These are phyloP conservation scores for Mitosporidium daphniae DNA, from an alignment of 371 early-diverging fungal species.

Conservation along the genomic window DNA sequence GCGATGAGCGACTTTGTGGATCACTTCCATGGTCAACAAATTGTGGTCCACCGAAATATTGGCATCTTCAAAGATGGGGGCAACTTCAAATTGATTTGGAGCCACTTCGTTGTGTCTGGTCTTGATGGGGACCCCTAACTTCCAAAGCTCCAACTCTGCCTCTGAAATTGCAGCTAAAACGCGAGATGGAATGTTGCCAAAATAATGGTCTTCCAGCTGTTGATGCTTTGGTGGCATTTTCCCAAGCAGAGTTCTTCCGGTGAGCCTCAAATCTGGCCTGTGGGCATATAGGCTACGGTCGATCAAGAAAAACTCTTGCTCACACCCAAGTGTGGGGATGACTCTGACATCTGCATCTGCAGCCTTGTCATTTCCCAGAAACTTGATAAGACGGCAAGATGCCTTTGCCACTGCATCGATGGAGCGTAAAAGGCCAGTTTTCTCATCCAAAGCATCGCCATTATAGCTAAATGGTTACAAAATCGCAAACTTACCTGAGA, in stretches of 20 bases:
- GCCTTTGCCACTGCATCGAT: conserved; percentile 35
- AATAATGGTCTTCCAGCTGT: conserved; percentile 91
- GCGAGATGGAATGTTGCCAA: conserved; percentile 68
- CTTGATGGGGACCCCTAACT: conserved; percentile 79
- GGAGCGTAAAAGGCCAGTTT: conserved; percentile 68
- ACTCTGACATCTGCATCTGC: conserved; percentile 19
- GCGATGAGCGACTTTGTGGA: conserved; percentile 73
- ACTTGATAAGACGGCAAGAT: conserved; percentile 25
- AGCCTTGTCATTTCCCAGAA: conserved; percentile 10
- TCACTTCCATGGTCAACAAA: conserved; percentile 67
- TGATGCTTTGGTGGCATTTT: conserved; percentile 68
- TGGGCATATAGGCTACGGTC: conserved; percentile 53
- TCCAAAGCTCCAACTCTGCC: conserved; percentile 52
- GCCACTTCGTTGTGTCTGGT: conserved; percentile 97
- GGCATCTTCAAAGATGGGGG: conserved; percentile 81
- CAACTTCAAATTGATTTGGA: conserved; percentile 79
- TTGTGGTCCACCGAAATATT: conserved; percentile 90
- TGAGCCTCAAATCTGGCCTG: conserved; percentile 70
- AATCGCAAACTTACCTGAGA: too few species aligned
- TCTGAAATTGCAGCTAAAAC: conserved; percentile 60
- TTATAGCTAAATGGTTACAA: too few species aligned
- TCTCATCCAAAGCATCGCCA: conserved; percentile 86
- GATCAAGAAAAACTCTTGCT: conserved; percentile 88
- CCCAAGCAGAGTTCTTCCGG: conserved; percentile 65
- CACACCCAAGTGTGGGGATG: conserved; percentile 58